phyloP scores from a whole-genome alignment of 345 rosid species.

The Excoecaria cochinchinensis region DNA sequence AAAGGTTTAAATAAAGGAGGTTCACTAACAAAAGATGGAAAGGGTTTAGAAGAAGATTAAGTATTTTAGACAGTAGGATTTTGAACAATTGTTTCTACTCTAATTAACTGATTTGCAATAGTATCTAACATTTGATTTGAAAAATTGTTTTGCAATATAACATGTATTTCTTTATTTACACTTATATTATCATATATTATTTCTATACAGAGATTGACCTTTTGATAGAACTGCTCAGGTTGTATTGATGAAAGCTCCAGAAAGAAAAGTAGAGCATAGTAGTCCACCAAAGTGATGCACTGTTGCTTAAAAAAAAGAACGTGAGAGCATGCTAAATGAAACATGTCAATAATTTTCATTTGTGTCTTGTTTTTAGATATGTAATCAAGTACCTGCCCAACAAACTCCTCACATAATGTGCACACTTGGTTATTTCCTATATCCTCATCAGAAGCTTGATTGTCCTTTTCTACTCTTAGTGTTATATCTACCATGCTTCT shows the following conservation, averaged over 20 bases:
- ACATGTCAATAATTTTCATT: constrained; percentile 48
- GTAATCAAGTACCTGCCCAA: constrained; percentile 57
- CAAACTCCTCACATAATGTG: constrained; percentile 77
- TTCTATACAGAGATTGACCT: constrained; percentile 60
- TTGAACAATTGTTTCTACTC: too few relatives aligned
- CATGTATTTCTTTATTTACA: too few relatives aligned
- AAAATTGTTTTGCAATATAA: too few relatives aligned
- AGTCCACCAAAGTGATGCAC: constrained; percentile 82
- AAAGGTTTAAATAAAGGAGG: too few relatives aligned
- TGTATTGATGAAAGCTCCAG: constrained; percentile 47
- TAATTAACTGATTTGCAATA: too few relatives aligned
- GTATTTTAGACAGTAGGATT: too few relatives aligned
- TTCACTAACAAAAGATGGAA: too few relatives aligned
- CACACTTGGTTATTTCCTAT: constrained; percentile 50
- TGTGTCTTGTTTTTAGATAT: constrained; percentile 70
- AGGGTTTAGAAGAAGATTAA: too few relatives aligned
- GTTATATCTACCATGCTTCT: constrained; percentile 1
- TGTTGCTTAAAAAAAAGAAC: constrained; percentile 51
- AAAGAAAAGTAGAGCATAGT: constrained; percentile 69
- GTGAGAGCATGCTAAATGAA: constrained; percentile 63
- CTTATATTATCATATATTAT: too few relatives aligned
- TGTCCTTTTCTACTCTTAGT: constrained; percentile 13
- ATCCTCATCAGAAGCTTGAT: constrained; percentile 27
- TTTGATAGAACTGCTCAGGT: constrained; percentile 57
- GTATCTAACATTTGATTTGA: too few relatives aligned